Evolutionary conservation across 495 filamentous ascomycete species (phyloP).

Genomic region (Margaritispora aquatica): DNA sequence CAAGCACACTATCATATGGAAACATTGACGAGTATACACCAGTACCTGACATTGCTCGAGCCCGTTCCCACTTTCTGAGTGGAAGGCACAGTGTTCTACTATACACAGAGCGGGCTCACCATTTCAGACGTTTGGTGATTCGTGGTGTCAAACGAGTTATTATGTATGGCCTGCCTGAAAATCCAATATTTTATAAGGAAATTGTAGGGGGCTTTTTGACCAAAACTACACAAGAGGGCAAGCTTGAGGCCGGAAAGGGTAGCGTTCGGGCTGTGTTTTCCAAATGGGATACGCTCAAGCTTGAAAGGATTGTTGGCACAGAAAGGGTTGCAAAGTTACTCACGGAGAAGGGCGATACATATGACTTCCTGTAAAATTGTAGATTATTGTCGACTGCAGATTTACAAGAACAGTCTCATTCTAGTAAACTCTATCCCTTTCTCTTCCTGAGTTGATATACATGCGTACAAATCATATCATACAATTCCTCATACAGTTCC

Average conservation of each 20-base stretch:
- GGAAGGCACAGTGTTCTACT: slow-evolving; percentile 78
- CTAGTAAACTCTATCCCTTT: not conserved
- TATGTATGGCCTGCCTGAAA: slow-evolving; percentile 86
- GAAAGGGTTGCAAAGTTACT: slow-evolving; percentile 71
- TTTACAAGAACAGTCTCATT: not conserved
- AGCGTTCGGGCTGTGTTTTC: slow-evolving; percentile 73
- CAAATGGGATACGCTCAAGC: slow-evolving; percentile 77
- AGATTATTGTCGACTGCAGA: not conserved
- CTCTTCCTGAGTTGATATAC: not conserved
- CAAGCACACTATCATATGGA: slow-evolving; percentile 69
- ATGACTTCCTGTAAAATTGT: slow-evolving; percentile 60
- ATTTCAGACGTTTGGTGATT: slow-evolving; percentile 80
- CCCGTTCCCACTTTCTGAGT: slow-evolving; percentile 78
- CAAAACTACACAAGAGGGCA: slow-evolving; percentile 46
- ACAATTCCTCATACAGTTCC: not conserved
- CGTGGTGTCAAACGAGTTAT: slow-evolving; percentile 73
- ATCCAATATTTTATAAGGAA: slow-evolving; percentile 83
- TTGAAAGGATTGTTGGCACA: slow-evolving; percentile 84
- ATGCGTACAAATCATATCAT: too few species aligned
- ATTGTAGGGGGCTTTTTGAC: slow-evolving; percentile 65
- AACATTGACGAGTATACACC: slow-evolving; percentile 83
- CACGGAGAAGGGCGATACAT: slow-evolving; percentile 76
- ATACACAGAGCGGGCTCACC: slow-evolving; percentile 90
- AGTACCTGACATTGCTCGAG: slow-evolving; percentile 66
- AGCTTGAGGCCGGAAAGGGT: slow-evolving; percentile 41